These are phyloP conservation scores for Hondaea fermentalgiana DNA, from an alignment of 108 stramenopile genomes.

Conservation along the genomic window DNA sequence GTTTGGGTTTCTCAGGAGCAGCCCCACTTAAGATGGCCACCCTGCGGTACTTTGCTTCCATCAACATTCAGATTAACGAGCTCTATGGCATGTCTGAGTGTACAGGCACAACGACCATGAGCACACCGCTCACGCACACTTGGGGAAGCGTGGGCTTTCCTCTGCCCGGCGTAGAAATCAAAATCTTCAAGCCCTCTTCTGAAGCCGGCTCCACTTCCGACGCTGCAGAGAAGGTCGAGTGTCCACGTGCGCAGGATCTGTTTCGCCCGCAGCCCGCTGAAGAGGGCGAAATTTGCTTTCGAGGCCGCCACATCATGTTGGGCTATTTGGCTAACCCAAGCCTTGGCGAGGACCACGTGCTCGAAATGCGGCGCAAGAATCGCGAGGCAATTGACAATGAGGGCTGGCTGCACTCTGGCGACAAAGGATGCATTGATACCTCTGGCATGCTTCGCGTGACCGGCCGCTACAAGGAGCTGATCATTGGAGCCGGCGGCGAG, in stretches of 20 bases:
- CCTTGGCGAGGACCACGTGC: background rate
- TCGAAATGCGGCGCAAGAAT: conserved; percentile 49
- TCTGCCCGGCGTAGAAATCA: background rate
- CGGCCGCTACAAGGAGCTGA: conserved; percentile 38
- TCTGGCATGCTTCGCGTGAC: conserved; percentile 18
- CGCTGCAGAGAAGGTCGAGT: background rate
- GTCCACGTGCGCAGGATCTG: background rate
- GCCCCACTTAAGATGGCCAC: background rate
- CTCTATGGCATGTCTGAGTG: background rate
- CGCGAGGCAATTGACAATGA: conserved; percentile 51
- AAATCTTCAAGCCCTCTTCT: background rate
- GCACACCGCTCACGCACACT: background rate
- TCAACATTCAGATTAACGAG: background rate
- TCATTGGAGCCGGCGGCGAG: conserved; percentile 51
- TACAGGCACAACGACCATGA: background rate
- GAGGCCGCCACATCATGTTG: conserved; percentile 65
- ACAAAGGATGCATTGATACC: conserved; percentile 31
- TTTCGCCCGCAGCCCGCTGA: background rate
- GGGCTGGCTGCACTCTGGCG: conserved; percentile 60
- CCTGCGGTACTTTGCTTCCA: background rate
- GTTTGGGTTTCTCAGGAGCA: background rate
- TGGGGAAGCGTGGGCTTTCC: background rate
- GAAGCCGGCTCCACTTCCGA: background rate
- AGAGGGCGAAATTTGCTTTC: conserved; percentile 55
- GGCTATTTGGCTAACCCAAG: conserved; percentile 52